Percentiles rank a stretch among this genome's conserved stretches.
phyloP scores from a whole-genome alignment of 371 early-diverging fungal genomes.

The Capniomyces stellatus region DNA sequence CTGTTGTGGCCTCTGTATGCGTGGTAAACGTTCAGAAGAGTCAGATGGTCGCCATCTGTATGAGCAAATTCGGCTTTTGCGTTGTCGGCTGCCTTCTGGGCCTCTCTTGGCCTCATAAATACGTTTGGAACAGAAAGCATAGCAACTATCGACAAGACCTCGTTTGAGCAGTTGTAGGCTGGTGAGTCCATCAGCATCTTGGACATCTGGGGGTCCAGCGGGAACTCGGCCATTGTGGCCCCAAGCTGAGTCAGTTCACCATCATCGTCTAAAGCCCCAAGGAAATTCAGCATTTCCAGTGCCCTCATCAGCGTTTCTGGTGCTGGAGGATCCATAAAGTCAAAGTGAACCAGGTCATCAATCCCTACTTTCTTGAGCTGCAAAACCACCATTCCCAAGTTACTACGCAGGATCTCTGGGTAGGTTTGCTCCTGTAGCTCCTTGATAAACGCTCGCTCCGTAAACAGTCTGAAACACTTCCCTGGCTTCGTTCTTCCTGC shows the following conservation, averaged over 20 bases:
- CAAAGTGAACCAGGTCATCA: slow-evolving; percentile 79
- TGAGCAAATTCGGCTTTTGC: slow-evolving; percentile 87
- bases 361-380: slow-evolving; percentile 76
- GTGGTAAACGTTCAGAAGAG: slow-evolving; percentile 86
- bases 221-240: slow-evolving; percentile 70
- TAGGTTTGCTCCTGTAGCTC: slow-evolving; percentile 74
- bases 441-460: slow-evolving; percentile 62
- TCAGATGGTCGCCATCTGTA: slow-evolving; percentile 77
- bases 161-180: slow-evolving; percentile 72
- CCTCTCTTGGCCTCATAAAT: slow-evolving; percentile 78
- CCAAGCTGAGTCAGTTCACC: slow-evolving; percentile 71
- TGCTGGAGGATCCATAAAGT: slow-evolving; percentile 87
- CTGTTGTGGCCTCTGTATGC: slow-evolving; percentile 32
- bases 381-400: slow-evolving; percentile 65
- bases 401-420: slow-evolving; percentile 75
- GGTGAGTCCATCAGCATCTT: slow-evolving; percentile 69
- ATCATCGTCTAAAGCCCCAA: slow-evolving; percentile 80
- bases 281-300: slow-evolving; percentile 66
- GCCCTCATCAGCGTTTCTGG: slow-evolving; percentile 85
- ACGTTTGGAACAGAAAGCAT: slow-evolving; percentile 80
- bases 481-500: slow-evolving; percentile 85
- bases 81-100: slow-evolving; percentile 68
- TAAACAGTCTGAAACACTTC: slow-evolving; percentile 86
- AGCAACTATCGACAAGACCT: slow-evolving; percentile 81
- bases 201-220: slow-evolving; percentile 75